Conservation (phyloP, 192 early-diverging fungal genomes). For the Chytriomyces hyalinus region DNA sequence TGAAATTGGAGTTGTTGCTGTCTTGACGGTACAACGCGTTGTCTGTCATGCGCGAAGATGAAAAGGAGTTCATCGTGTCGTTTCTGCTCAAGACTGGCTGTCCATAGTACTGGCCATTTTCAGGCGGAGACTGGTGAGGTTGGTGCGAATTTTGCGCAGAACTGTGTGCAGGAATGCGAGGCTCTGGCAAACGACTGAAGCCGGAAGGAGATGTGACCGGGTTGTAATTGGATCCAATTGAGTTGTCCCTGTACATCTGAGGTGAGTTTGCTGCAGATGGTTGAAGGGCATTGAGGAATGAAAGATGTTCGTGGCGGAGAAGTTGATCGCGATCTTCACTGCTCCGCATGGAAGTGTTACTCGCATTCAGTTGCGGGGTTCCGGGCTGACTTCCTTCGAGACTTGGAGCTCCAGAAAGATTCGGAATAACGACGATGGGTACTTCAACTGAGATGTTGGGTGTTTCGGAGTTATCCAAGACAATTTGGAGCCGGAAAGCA, state of each 20-base stretch:
- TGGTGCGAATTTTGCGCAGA: not conserved
- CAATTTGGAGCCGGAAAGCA: constrained; percentile 36
- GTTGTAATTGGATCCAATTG: not conserved
- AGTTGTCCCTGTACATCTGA: not conserved
- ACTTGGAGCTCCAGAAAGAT: not conserved
- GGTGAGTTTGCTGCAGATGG: not conserved
- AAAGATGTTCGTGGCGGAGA: not conserved
- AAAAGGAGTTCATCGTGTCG: not conserved
- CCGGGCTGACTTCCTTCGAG: not conserved
- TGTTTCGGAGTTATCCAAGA: constrained; percentile 13
- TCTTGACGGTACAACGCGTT: not conserved
- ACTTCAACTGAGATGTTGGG: constrained; percentile 37
- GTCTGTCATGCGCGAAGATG: not conserved
- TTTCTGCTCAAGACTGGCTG: not conserved
- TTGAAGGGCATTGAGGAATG: constrained; percentile 3
- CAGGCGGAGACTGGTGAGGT: not conserved
- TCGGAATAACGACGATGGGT: constrained; percentile 33
- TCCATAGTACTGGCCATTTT: not conserved
- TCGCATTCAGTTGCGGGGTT: not conserved
- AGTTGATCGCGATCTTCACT: not conserved
- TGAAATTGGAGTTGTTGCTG: not conserved
- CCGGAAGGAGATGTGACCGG: not conserved
- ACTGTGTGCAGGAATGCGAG: not conserved
- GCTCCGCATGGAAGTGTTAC: not conserved
- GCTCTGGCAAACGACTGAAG: not conserved